These are phyloP conservation scores for Peronosclerospora sorghi DNA, from an alignment of 352 stramenopile species.

Conservation along the genomic window DNA sequence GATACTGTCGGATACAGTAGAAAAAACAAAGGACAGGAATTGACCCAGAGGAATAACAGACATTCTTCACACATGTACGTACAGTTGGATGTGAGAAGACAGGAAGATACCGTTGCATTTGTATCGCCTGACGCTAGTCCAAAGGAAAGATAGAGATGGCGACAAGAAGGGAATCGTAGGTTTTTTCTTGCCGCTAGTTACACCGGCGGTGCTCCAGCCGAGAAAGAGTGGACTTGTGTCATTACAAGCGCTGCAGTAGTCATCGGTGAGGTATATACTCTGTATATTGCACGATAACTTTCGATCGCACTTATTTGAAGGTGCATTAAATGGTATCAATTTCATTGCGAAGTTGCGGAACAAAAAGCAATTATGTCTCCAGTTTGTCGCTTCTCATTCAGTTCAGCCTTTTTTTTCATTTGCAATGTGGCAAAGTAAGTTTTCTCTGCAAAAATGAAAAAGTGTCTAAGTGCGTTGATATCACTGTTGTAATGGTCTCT, in stretches of 20 bases:
- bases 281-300: constrained; percentile 62
- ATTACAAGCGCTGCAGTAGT: constrained; percentile 16
- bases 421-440: constrained; percentile 44
- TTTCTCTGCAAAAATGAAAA: background rate
- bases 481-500: background rate
- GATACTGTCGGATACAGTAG: constrained; percentile 24
- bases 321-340: constrained; percentile 24
- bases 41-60: constrained; percentile 2
- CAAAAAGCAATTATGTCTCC: constrained; percentile 14
- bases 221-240: constrained; percentile 12
- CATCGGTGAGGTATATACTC: constrained; percentile 24
- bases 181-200: constrained; percentile 24
- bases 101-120: constrained; percentile 41
- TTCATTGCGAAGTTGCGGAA: constrained; percentile 28
- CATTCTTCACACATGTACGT: constrained; percentile 26
- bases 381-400: constrained; percentile 3
- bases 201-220: constrained; percentile 19
- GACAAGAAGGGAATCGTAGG: background rate
- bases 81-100: constrained; percentile 25
- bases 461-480: background rate
- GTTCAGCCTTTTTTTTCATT: constrained; percentile 30
- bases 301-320: constrained; percentile 40
- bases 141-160: background rate
- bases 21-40: background rate
- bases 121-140: constrained; percentile 25